A percentile compares a stretch with the other conserved stretches of the same genome.
Conservation (phyloP, 495 filamentous ascomycete genomes). For the Penicillium atrosanguineum region DNA sequence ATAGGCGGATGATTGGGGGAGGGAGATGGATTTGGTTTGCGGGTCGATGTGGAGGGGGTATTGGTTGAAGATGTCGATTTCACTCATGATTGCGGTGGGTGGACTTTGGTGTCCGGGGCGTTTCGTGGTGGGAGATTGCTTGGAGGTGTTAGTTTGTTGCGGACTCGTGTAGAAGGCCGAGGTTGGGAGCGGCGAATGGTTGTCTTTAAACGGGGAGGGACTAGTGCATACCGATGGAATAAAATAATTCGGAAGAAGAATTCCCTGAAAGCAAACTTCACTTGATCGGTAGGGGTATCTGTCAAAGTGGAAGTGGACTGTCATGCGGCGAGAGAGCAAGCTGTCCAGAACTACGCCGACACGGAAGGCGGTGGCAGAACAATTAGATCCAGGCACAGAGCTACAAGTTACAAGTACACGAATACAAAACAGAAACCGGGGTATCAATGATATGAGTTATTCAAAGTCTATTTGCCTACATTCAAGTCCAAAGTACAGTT, state of each 20-base stretch:
- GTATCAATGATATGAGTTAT: background rate
- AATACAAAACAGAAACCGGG: background rate
- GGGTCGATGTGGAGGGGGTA: constrained; percentile 81
- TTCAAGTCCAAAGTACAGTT: constrained; percentile 17
- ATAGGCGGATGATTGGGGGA: constrained; percentile 40
- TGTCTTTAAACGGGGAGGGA: background rate
- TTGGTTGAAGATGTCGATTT: constrained; percentile 72
- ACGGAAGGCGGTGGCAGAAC: constrained; percentile 27
- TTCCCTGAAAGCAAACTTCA: background rate
- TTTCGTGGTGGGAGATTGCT: constrained; percentile 1
- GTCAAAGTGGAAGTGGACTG: background rate
- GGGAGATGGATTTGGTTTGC: constrained; percentile 69
- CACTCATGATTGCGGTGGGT: constrained; percentile 27
- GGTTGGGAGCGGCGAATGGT: background rate
- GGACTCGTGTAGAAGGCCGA: constrained; percentile 1
- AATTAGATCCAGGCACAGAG: background rate
- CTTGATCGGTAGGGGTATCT: background rate
- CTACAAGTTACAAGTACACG: background rate
- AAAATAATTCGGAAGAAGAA: background rate
- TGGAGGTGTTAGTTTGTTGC: constrained; percentile 13
- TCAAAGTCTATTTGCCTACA: constrained; percentile 16
- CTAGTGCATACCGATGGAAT: background rate
- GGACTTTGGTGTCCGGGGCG: constrained; percentile 9
- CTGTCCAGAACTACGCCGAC: constrained; percentile 21
- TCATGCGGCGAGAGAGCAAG: constrained; percentile 20